Base-by-base conservation (phyloP, 306 rosid genomes). In the Dicorynia guianensis region DNA sequence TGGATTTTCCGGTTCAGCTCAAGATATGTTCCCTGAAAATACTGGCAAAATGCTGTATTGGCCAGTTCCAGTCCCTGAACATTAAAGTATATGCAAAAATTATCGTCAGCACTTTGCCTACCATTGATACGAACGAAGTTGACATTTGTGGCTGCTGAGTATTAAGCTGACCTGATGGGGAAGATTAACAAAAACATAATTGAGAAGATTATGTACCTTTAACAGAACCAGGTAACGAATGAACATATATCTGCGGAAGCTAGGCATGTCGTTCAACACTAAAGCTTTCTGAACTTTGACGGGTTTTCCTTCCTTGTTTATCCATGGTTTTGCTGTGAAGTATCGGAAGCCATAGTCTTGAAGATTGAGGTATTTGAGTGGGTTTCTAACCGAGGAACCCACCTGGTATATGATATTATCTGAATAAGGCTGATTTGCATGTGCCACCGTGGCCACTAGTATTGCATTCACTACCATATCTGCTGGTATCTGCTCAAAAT, bases 381-480 rank as follows among this genome's bases (percentile, higher is more conserved):
- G 91, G 49, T 77, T 92, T 76, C 89, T 80, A 39, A 80, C 54
- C 0, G 98, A 95, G 14, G 97, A 90, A 18, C 92, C 85, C 30
- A 92, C 80, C 7, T 95, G 96, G 30, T 95, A 95, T 57, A 95
- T 90, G 12, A 0, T 7, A 59, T 66, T 69, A 56, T 69, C 61
- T 25, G 30, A 25, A 46, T 13, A 15, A 0, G 79, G 84, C 39
- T 75, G 65, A 34, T 83, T 75, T 39, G 91, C 89, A 67, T 88
- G 96, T 74, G 84, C 88, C 49, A 65, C 85, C 86, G 82, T 84
- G 0, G 96, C 84, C 35, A 83, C 91, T 2, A 92, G 69, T 5
- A 90, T 95, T 25, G 98, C 79, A 73, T 92, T 94, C 71, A 94
- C 97, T 78, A 94, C 98, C 89, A 90, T 82, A 47, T 94, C 98